phyloP scores from a whole-genome alignment of 31 red algal genomes.

The Odonthalia washingtoniensis region DNA sequence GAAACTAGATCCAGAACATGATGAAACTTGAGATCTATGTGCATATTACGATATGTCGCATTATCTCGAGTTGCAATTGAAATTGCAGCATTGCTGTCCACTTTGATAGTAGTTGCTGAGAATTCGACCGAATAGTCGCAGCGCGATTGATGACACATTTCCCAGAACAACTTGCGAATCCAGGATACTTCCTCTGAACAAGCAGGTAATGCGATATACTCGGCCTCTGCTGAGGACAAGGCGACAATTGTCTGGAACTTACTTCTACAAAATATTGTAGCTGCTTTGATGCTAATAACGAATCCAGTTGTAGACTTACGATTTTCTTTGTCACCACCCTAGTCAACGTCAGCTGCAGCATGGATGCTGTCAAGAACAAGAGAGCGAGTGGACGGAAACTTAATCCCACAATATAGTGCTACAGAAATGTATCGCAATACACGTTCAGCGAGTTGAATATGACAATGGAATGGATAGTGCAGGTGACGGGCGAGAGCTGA shows the following conservation, averaged over 20 bases:
- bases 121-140: background rate
- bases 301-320: constrained; percentile 36
- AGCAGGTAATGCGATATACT: constrained; percentile 30
- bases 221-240: constrained; percentile 18
- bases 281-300: constrained; percentile 24
- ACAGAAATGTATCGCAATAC: background rate
- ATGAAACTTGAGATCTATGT: constrained; percentile 6
- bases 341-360: constrained; percentile 28
- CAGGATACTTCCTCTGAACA: background rate
- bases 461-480: background rate
- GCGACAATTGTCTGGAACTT: constrained; percentile 26
- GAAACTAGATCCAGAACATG: background rate
- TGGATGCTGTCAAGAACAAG: background rate
- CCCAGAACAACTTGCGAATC: constrained; percentile 25
- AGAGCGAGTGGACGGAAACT: too few relatives aligned
- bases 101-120: background rate
- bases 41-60: background rate
- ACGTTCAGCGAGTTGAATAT: constrained; percentile 11
- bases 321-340: constrained; percentile 10
- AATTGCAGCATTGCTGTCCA: background rate
- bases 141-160: too few relatives aligned
- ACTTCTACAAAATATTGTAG: constrained; percentile 25
- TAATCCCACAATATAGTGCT: background rate
- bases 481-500: too few relatives aligned
- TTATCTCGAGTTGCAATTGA: background rate